Conservation (phyloP, 23 red algal genomes). For the Gracilaria domingensis region DNA sequence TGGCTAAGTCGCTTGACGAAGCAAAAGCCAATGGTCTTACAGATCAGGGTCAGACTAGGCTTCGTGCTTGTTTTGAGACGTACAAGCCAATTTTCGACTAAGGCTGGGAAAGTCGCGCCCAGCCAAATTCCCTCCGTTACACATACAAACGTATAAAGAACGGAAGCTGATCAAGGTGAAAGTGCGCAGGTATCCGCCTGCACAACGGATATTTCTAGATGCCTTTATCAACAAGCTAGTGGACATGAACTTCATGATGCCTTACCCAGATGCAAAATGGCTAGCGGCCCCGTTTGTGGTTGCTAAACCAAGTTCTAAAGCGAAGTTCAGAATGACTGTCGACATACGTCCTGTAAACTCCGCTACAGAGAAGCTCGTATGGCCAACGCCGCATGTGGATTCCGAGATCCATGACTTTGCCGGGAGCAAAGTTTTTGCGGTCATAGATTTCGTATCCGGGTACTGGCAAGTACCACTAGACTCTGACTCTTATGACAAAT, state of each 20-base stretch:
- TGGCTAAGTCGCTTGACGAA: neutral
- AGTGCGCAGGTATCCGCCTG: conserved; percentile 19
- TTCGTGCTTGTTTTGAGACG: neutral
- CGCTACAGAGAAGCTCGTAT: conserved; percentile 2
- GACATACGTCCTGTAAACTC: conserved; percentile 33
- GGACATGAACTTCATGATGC: conserved; percentile 21
- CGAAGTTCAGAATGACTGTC: conserved; percentile 28
- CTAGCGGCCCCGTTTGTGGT: conserved; percentile 2
- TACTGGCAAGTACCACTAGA: conserved; percentile 34
- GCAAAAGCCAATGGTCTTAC: neutral
- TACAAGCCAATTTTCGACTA: neutral
- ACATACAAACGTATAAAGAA: neutral
- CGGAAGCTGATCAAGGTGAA: conserved; percentile 33
- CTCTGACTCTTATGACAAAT: neutral
- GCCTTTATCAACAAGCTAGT: conserved; percentile 30
- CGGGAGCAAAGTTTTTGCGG: conserved; percentile 26
- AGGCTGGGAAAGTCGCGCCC: conserved; percentile 15
- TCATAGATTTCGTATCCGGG: conserved; percentile 25
- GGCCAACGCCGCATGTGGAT: conserved; percentile 58
- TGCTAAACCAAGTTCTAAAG: conserved; percentile 20
- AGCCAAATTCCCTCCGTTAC: neutral
- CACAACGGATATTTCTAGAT: conserved; percentile 13
- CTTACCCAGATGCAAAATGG: conserved; percentile 32
- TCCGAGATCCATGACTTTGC: conserved; percentile 23
- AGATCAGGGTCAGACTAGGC: neutral